These are phyloP conservation scores for Ceratobasidium sp. DNA, from an alignment of 1,284 basidiomycete species.

Conservation along the genomic window DNA sequence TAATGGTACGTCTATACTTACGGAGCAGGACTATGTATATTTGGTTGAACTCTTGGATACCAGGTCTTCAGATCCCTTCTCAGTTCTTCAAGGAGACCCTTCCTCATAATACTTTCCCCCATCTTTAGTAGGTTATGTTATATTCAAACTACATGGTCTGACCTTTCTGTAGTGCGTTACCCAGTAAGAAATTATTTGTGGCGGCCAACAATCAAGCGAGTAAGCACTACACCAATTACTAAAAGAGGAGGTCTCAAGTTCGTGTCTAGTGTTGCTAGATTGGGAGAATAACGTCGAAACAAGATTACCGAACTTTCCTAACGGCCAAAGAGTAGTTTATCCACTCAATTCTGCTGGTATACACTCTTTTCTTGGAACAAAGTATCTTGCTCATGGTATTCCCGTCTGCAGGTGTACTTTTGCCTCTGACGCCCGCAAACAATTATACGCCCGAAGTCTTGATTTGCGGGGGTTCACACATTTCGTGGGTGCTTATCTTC, in stretches of 20 bases:
- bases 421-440: too few species aligned
- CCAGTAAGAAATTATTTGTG: slow-evolving; percentile 75
- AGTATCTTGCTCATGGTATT: too few species aligned
- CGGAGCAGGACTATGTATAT: slow-evolving; percentile 73
- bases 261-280: slow-evolving; percentile 71
- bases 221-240: slow-evolving; percentile 41
- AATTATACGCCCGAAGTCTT: too few species aligned
- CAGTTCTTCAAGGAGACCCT: slow-evolving; percentile 47
- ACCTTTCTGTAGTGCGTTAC: slow-evolving; percentile 54
- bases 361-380: too few species aligned
- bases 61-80: slow-evolving; percentile 45
- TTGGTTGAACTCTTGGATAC: slow-evolving; percentile 48
- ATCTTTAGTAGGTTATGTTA: slow-evolving; percentile 41
- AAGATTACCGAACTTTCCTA: slow-evolving; percentile 73
- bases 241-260: slow-evolving; percentile 47
- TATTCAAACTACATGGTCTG: background rate
- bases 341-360: too few species aligned
- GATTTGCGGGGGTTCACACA: too few species aligned
- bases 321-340: slow-evolving; percentile 83
- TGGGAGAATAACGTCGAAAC: slow-evolving; percentile 70
- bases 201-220: slow-evolving; percentile 81
- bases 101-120: slow-evolving; percentile 48
- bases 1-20: slow-evolving; percentile 64
- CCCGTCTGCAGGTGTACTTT: too few species aligned
- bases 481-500: too few species aligned